Base-by-base conservation (phyloP, 106 monocot species). In the Allium fistulosum region DNA sequence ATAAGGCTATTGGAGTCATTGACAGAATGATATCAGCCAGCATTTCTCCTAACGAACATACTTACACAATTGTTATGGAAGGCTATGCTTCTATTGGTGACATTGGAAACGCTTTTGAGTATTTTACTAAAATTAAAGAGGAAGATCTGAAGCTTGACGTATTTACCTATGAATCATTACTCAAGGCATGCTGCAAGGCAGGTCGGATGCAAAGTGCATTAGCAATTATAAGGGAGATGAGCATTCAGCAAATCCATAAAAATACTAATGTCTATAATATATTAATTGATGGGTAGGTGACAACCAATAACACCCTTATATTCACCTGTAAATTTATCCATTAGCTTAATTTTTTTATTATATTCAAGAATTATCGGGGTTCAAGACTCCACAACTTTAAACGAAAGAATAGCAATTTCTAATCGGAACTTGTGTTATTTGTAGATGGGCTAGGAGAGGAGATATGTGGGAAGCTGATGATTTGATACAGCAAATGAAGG, bases 391-490 rank as follows among this genome's bases (percentile, higher is more conserved):
- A 2, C 37, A 37, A 5, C 5, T 37, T 37, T 37, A 37, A 37
- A 37, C 37, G 37, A 37, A 37, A 37, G 4, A 59, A 18, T 9
- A 59, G 3, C 18, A 59, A 59, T 15, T 59, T 18, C 59, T 17
- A 11, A 72, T 72, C 27, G 49, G 56, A 73, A n/a, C 1, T 67
- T 51, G 18, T 47, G 49, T 62, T 51, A 49, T 67, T 65, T 74
- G 68, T 79, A 99, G 99, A 72, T 93, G 99, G 97, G 93, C 99
- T 45, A 71, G 99, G 67, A 90, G 97, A 85, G 97, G 99, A 51
- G 99, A 99, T 72, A 89, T 99, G 51, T 99, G 99, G 99, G 99
- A 93, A 67, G 99, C 92, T 65, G 82, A 82, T 48, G 99, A 99
- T 74, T 77, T 99, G 59, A 83, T 99, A 72, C 84, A 99, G 66